A percentile compares a stretch with the other conserved stretches of the same genome.
These are phyloP conservation scores for Leishmania braziliensis DNA, from an alignment of 208 protist genomes.

Conservation along the genomic window DNA sequence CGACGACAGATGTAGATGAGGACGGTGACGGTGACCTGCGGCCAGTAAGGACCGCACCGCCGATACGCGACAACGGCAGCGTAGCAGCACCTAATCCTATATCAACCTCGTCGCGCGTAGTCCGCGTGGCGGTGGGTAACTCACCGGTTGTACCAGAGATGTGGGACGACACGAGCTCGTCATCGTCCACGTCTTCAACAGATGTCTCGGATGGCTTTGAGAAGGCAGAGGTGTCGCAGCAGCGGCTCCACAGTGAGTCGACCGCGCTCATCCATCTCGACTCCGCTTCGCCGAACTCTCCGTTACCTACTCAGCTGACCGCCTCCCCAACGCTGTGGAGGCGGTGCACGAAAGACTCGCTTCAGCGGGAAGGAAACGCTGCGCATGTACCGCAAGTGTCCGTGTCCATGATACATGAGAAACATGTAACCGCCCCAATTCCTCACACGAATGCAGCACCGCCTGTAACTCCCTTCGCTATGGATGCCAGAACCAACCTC, in stretches of 20 bases:
- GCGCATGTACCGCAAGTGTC: not conserved
- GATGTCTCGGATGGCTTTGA: conserved; percentile 2
- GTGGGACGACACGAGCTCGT: conserved; percentile 34
- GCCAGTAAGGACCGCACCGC: not conserved
- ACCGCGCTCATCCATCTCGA: not conserved
- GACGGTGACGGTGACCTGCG: not conserved
- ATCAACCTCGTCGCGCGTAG: not conserved
- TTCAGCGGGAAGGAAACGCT: not conserved
- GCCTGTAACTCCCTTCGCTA: no score
- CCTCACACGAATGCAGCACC: not conserved
- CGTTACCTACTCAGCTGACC: not conserved
- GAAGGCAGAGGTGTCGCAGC: not conserved
- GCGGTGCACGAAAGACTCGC: not conserved
- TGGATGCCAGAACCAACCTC: not conserved
- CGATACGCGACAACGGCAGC: not conserved
- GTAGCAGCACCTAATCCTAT: not conserved
- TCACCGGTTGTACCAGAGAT: conserved; percentile 25
- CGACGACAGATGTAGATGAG: conserved; percentile 12
- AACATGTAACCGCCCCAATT: not conserved
- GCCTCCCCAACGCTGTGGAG: not conserved
- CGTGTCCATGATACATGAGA: not conserved
- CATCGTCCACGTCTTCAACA: not conserved
- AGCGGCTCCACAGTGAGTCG: not conserved
- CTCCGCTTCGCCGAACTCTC: not conserved
- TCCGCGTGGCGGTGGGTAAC: conserved; percentile 19